These are phyloP conservation scores for Schizonepeta tenuifolia DNA, from an alignment of 257 asterid genomes.

Conservation along the genomic window DNA sequence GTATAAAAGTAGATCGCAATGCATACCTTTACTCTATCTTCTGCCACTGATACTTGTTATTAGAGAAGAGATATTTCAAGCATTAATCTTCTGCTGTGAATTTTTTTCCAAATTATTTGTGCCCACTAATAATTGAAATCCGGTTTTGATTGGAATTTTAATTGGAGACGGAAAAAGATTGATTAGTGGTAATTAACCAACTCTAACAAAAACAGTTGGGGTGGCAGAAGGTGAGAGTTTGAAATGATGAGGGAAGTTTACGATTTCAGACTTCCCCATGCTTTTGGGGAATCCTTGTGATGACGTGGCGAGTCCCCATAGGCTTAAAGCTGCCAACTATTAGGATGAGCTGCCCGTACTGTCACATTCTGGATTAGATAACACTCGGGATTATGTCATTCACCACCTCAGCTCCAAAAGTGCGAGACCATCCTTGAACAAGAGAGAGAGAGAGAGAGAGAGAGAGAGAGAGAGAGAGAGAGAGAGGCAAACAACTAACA, in stretches of 20 bases:
- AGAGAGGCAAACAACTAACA: conserved; percentile 35
- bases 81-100: too few relatives aligned
- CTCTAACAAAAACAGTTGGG: conserved; percentile 28
- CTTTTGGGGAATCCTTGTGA: conserved; percentile 38
- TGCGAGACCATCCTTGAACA: too few relatives aligned
- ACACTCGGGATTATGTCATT: conserved; percentile 38
- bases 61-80: too few relatives aligned
- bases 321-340: conserved; percentile 33
- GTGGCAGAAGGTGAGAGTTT: conserved; percentile 7
- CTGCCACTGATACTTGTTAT: too few relatives aligned
- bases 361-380: conserved; percentile 49
- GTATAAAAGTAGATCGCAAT: too few relatives aligned
- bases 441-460: conserved; percentile 16
- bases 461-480: conserved; percentile 40
- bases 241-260: not conserved
- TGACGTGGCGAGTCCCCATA: conserved; percentile 47
- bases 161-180: not conserved
- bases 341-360: conserved; percentile 46
- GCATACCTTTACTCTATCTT: too few relatives aligned
- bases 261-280: conserved; percentile 31
- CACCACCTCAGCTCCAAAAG: conserved; percentile 66
- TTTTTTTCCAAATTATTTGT: too few relatives aligned
- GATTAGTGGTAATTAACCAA: not conserved
- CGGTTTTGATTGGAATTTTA: not conserved
- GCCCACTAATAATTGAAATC: too few relatives aligned